Evolutionary conservation across 2,329 filamentous ascomycete species (phyloP).

Genomic region (Paracamarosporium sp.): DNA sequence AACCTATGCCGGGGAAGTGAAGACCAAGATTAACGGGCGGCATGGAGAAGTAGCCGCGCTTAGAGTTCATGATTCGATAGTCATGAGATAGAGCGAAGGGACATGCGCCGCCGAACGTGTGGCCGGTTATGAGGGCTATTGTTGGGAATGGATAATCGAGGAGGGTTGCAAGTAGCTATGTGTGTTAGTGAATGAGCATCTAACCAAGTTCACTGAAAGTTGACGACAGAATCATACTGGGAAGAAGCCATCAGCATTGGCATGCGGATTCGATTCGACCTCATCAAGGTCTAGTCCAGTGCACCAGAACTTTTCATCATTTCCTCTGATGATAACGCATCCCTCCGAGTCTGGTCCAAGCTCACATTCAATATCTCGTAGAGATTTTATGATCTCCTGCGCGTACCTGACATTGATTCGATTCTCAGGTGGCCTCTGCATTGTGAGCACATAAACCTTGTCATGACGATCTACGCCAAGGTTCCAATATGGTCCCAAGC

Average conservation of each 20-base stretch:
- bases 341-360: conserved; percentile 58
- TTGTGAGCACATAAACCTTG: conserved; percentile 60
- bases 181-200: too few relatives aligned
- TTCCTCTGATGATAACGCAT: conserved; percentile 61
- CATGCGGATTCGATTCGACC: conserved; percentile 57
- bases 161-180: conserved; percentile 52
- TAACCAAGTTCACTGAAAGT: too few relatives aligned
- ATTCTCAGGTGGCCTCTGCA: conserved; percentile 63
- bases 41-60: conserved; percentile 44
- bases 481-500: conserved; percentile 46
- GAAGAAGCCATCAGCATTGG: conserved; percentile 64
- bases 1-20: conserved; percentile 63
- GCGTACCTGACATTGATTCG: conserved; percentile 58
- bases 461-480: conserved; percentile 55
- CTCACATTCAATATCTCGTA: conserved; percentile 55
- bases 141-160: conserved; percentile 59
- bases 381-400: conserved; percentile 61
- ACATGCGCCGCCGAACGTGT: conserved; percentile 58
- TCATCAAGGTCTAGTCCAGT: conserved; percentile 59
- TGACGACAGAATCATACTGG: too few relatives aligned
- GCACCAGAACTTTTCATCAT: conserved; percentile 60
- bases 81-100: conserved; percentile 57
- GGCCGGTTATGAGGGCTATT: conserved; percentile 56
- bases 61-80: conserved; percentile 51
- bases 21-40: conserved; percentile 63